These are phyloP conservation scores for Phytophthora fragariaefolia DNA, from an alignment of 352 stramenopile genomes.

Conservation along the genomic window DNA sequence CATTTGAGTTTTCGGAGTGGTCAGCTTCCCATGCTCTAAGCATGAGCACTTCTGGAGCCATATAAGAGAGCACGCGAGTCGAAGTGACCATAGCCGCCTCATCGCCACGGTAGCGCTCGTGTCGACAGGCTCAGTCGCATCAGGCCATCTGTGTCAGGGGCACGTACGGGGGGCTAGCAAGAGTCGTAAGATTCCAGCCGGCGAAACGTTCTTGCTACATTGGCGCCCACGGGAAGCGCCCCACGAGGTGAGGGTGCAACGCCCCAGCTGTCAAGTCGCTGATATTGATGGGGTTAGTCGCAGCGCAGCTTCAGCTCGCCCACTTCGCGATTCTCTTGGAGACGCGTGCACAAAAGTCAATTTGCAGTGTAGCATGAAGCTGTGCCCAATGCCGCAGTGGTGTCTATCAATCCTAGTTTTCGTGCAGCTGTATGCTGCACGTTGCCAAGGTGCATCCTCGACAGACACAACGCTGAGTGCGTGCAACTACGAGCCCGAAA, in stretches of 20 bases:
- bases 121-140: constrained; percentile 31
- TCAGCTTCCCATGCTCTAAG: constrained; percentile 13
- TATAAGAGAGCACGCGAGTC: background rate
- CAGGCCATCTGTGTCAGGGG: constrained; percentile 19
- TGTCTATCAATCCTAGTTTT: constrained; percentile 4
- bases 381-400: constrained; percentile 1
- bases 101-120: constrained; percentile 3
- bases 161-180: constrained; percentile 15
- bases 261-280: constrained; percentile 22
- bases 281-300: constrained; percentile 10
- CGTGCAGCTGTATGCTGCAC: constrained; percentile 17
- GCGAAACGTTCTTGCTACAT: constrained; percentile 27
- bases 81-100: constrained; percentile 10
- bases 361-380: constrained; percentile 17
- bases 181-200: constrained; percentile 20
- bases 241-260: constrained; percentile 34
- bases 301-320: constrained; percentile 11
- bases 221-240: constrained; percentile 6
- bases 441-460: constrained; percentile 17
- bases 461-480: constrained; percentile 20
- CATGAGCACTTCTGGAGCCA: constrained; percentile 12
- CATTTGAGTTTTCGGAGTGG: constrained; percentile 12
- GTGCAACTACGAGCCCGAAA: constrained; percentile 30
- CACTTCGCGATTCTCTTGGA: constrained; percentile 19
- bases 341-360: constrained; percentile 14